These are phyloP conservation scores for Xanthoparmelia taractica DNA, from an alignment of 495 filamentous ascomycete species.

Conservation along the genomic window DNA sequence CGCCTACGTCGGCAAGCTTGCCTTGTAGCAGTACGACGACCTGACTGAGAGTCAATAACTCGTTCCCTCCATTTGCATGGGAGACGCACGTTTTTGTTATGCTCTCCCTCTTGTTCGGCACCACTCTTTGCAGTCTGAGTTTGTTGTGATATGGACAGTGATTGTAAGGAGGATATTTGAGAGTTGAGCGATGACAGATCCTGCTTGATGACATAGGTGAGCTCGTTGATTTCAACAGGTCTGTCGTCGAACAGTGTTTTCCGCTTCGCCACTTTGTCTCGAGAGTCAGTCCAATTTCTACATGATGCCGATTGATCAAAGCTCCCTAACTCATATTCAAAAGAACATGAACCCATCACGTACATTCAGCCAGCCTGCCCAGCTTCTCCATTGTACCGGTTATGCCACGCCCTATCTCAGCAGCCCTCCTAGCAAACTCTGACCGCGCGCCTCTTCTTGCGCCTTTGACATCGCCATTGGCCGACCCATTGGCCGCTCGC, in stretches of 20 bases:
- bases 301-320: not conserved
- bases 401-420: slow-evolving; percentile 85
- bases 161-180: slow-evolving; percentile 73
- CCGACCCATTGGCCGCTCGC: slow-evolving; percentile 56
- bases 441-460: slow-evolving; percentile 44
- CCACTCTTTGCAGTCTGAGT: slow-evolving; percentile 49
- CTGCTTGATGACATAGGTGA: slow-evolving; percentile 96
- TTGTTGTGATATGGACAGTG: slow-evolving; percentile 63
- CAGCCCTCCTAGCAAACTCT: slow-evolving; percentile 85
- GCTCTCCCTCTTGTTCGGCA: slow-evolving; percentile 82
- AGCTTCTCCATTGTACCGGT: slow-evolving; percentile 89
- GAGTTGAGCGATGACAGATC: slow-evolving; percentile 83
- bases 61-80: not conserved
- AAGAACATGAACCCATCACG: not conserved
- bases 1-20: slow-evolving; percentile 86
- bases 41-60: slow-evolving; percentile 31
- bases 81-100: slow-evolving; percentile 76
- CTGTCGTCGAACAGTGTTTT: slow-evolving; percentile 96
- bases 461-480: slow-evolving; percentile 38
- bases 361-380: slow-evolving; percentile 80
- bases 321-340: not conserved
- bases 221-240: slow-evolving; percentile 91
- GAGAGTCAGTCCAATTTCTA: slow-evolving; percentile 2
- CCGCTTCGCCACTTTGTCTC: slow-evolving; percentile 69
- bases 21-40: slow-evolving; percentile 86